Evolutionary conservation across 2,329 filamentous ascomycete genomes (phyloP).

Genomic region (Cladosporium halotolerans): DNA sequence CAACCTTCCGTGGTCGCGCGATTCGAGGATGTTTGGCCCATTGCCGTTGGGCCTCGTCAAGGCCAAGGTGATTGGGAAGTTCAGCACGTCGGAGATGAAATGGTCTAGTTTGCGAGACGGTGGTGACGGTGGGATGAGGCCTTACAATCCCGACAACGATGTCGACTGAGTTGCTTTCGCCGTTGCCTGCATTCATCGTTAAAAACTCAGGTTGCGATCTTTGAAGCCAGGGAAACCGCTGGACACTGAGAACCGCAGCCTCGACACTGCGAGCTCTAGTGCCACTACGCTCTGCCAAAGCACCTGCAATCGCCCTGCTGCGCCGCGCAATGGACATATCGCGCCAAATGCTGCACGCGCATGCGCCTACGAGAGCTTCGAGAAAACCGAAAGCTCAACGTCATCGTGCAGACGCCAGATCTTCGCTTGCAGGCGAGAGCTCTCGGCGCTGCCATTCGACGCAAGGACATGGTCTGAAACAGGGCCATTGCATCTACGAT

Average conservation of each 20-base stretch:
- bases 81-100: not conserved
- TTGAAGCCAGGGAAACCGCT: not conserved
- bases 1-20: constrained; percentile 74
- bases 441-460: constrained; percentile 2
- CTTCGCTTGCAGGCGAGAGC: not conserved
- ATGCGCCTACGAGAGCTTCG: not conserved
- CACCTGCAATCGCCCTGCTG: not conserved
- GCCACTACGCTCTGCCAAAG: not conserved
- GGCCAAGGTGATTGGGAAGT: constrained; percentile 64
- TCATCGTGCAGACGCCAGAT: constrained; percentile 5
- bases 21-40: constrained; percentile 82
- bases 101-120: not conserved
- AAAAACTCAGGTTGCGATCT: not conserved
- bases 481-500: constrained; percentile 1
- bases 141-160: not conserved
- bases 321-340: not conserved
- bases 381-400: not conserved
- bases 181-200: not conserved
- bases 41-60: constrained; percentile 76
- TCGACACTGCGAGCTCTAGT: not conserved
- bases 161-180: not conserved
- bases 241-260: not conserved
- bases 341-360: not conserved
- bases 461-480: not conserved
- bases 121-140: constrained; percentile 11